Conservation (phyloP, 176 grass and related monocot species). For the Zoysia japonica region DNA sequence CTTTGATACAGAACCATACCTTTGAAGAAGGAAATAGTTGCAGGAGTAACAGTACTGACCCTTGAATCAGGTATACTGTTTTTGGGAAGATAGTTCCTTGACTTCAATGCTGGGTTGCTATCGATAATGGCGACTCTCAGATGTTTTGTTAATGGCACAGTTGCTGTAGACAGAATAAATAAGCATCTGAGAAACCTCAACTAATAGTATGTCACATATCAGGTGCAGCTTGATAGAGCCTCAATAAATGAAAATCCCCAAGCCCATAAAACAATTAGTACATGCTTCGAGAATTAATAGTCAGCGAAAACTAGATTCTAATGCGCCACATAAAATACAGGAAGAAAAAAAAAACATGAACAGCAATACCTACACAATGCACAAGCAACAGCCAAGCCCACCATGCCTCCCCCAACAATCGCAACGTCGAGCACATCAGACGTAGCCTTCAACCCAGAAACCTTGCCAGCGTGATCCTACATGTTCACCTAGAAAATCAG, state of each 20-base stretch:
- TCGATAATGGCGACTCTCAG: conserved; percentile 72
- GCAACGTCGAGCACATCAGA: conserved; percentile 65
- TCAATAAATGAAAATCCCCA: neutral
- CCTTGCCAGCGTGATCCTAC: conserved; percentile 40
- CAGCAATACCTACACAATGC: conserved; percentile 87
- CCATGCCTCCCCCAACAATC: conserved; percentile 93
- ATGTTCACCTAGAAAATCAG: neutral
- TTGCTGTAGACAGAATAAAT: conserved; percentile 52
- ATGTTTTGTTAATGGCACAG: conserved; percentile 74
- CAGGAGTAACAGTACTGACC: conserved; percentile 90
- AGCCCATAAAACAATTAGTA: neutral
- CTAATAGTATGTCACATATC: neutral
- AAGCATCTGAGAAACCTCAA: conserved; percentile 16
- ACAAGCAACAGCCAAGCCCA: conserved; percentile 82
- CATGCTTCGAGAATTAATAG: neutral
- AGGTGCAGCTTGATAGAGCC: neutral
- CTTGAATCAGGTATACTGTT: conserved; percentile 70
- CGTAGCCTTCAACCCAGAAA: conserved; percentile 23
- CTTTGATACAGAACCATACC: conserved; percentile 49
- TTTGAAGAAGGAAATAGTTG: conserved; percentile 85
- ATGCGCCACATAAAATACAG: neutral
- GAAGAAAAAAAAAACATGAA: neutral
- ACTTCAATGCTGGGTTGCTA: conserved; percentile 67
- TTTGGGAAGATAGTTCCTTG: conserved; percentile 61
- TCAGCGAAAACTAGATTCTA: neutral